phyloP scores from a whole-genome alignment of 495 filamentous ascomycete species.

The Penicillium flavigenum region DNA sequence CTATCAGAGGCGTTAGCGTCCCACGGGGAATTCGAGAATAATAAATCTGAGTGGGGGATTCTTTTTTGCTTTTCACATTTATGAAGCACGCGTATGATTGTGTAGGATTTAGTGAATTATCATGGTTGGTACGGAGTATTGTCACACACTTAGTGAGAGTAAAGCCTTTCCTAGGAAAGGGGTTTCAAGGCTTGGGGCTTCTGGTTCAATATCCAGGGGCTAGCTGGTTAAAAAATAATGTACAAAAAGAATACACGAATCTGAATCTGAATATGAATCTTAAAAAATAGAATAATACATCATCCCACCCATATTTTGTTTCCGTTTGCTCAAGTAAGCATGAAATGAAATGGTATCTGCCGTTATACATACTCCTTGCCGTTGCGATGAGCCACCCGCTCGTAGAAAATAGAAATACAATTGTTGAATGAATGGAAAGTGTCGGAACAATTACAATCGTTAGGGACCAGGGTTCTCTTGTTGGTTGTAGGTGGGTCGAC shows the following conservation, averaged over 20 bases:
- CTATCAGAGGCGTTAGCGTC: not conserved
- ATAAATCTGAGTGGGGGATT: not conserved
- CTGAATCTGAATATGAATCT: not conserved
- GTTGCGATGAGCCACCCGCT: not conserved
- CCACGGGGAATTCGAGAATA: not conserved
- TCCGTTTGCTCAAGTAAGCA: not conserved
- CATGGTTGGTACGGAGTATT: not conserved
- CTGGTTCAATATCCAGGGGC: not conserved
- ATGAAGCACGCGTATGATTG: not conserved
- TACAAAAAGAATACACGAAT: not conserved
- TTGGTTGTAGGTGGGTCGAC: conserved; percentile 21
- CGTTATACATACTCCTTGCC: not conserved
- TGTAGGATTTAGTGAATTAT: not conserved
- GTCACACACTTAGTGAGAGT: not conserved
- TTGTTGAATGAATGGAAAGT: not conserved
- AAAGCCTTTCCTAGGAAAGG: not conserved
- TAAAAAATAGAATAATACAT: not conserved
- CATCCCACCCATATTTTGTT: not conserved
- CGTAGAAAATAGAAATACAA: conserved; percentile 1
- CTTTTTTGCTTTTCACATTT: not conserved
- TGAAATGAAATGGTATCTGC: not conserved
- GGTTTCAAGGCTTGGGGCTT: not conserved
- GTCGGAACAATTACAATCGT: not conserved
- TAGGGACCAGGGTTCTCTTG: not conserved
- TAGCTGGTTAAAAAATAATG: not conserved